Evolutionary conservation across 2,329 filamentous ascomycete species (phyloP).

Genomic region (Polychaeton citri): DNA sequence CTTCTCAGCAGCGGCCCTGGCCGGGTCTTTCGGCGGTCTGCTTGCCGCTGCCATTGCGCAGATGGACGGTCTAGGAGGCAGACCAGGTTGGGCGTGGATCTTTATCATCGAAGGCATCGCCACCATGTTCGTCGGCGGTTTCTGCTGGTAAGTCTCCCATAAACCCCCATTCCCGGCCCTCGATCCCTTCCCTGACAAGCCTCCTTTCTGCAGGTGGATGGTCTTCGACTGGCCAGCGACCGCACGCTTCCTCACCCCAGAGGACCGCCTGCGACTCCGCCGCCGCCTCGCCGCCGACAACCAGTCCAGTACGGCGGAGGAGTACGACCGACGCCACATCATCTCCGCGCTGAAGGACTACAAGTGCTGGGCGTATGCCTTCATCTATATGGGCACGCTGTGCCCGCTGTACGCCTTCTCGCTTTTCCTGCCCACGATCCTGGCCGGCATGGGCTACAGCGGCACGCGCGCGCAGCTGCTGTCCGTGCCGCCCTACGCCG

Average conservation of each 20-base stretch:
- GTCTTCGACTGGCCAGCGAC: constrained; percentile 46
- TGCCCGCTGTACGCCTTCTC: constrained; percentile 19
- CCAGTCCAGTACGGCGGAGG: constrained; percentile 11
- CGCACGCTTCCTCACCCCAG: constrained; percentile 43
- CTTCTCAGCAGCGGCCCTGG: constrained; percentile 57
- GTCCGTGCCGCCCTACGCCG: constrained; percentile 62
- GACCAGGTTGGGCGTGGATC: constrained; percentile 25
- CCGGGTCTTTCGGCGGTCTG: constrained; percentile 59
- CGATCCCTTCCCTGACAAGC: neutral
- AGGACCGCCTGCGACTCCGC: constrained; percentile 17
- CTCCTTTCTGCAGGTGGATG: neutral
- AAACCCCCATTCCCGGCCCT: no score
- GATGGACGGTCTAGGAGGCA: constrained; percentile 50
- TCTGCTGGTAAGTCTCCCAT: constrained; percentile 17
- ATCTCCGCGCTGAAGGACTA: constrained; percentile 50
- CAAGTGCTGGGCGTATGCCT: constrained; percentile 65
- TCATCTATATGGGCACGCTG: constrained; percentile 55
- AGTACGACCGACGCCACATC: constrained; percentile 15
- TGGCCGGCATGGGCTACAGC: constrained; percentile 28
- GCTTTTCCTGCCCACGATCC: constrained; percentile 19
- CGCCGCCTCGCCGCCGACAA: constrained; percentile 15
- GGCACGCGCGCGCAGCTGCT: constrained; percentile 56
- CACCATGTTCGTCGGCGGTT: constrained; percentile 44
- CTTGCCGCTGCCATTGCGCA: constrained; percentile 57
- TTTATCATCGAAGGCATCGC: constrained; percentile 60